Percentiles rank a stretch among this genome's conserved stretches.
Evolutionary conservation across 768 basidiomycete species (phyloP).

Genomic region (Gymnopilus junonius): DNA sequence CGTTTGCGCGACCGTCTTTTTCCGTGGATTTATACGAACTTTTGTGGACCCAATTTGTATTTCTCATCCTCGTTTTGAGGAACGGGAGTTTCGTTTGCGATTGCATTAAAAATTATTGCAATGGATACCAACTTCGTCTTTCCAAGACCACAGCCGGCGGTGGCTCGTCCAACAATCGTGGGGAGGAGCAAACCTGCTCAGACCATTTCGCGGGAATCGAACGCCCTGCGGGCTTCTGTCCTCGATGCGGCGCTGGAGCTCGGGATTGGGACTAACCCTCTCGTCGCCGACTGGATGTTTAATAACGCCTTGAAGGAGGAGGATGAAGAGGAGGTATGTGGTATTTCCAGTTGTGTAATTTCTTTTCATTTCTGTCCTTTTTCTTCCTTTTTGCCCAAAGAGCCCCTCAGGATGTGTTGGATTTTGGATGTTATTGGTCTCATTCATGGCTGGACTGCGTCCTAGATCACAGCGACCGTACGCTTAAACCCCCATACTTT

Average conservation of each 20-base stretch:
- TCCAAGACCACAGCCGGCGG: conserved; percentile 29
- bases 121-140: conserved; percentile 40
- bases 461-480: neutral
- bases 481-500: neutral
- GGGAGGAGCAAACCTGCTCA: neutral
- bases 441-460: neutral
- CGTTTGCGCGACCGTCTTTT: neutral
- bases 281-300: conserved; percentile 76
- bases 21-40: neutral
- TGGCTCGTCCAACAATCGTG: conserved; percentile 20
- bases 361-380: neutral
- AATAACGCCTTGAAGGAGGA: conserved; percentile 62
- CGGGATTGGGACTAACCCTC: conserved; percentile 60
- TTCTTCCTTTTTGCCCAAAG: neutral
- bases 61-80: too few relatives aligned
- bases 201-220: conserved; percentile 51
- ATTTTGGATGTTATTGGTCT: too few relatives aligned
- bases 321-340: conserved; percentile 49
- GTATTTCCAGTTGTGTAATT: neutral
- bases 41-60: neutral
- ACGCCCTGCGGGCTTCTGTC: conserved; percentile 70
- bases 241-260: conserved; percentile 74
- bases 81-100: too few relatives aligned
- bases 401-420: too few relatives aligned
- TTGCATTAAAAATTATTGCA: too few relatives aligned